Evolutionary conservation across 768 basidiomycete genomes (phyloP), one percentile per base, ranked within the genome.

Genomic region (Rhizopogon vulgaris): DNA sequence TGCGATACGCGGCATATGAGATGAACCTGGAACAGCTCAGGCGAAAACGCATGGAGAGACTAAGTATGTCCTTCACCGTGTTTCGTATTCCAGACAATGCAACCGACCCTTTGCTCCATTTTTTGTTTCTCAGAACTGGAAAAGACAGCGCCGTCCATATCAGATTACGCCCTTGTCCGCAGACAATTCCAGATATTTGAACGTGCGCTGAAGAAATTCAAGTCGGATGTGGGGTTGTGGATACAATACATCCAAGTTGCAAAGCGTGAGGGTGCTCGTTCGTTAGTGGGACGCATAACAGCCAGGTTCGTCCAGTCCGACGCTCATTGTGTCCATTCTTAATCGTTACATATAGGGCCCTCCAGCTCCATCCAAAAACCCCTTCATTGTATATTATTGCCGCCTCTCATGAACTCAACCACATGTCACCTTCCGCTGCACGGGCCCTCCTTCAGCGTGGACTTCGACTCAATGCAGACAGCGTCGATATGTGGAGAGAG

Each of bases 1-100:
- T 95, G 64, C 85, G 90, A 27, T 97, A 97, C 73, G 85, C 82
- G n/a, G 78, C 87, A 4, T 96, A 94, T 66, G 92, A 94, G 71
- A 93, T 92, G 83, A 78, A 78, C 10, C 76, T 96, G 41, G 94
- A 96, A 66, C 79, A 83, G 36, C 69, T 96, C 58, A 74, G 90
- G 28, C 75, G 80, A 59, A 91, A 93, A 63, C 77, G 93, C 49
- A 76, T 78, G 27, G 78, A 84, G 57, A 77, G 90, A 32, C 65
- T 90, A 49, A 80, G 91, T 93, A 64, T 49, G 80, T 71, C 2
- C 52, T 41, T 15, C 54, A 55, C 22, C 48, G 55, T 25, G 40
- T 30, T 41, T 38, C 25, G 27, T 56, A 27, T 18, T 27, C 22
- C 27, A 11, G 15, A 11, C 3, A 27, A 36, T 32, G 4, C 7